Evolutionary conservation across 2,329 filamentous ascomycete species (phyloP).

Genomic region (Apiospora sp.): DNA sequence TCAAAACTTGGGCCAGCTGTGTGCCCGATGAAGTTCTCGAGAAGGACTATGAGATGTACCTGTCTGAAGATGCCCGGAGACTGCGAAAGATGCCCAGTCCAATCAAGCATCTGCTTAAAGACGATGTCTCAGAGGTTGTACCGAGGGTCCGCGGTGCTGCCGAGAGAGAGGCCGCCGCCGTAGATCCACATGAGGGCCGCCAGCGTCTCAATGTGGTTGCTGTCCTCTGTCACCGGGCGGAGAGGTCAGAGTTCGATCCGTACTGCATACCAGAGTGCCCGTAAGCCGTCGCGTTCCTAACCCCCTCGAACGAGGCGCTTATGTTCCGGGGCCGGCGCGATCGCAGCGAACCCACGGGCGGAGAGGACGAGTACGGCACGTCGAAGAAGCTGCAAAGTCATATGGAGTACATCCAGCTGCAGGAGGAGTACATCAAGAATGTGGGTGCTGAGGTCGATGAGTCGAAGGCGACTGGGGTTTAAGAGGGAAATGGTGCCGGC

Average conservation of each 20-base stretch:
- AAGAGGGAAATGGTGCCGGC: no score
- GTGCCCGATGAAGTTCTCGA: constrained; percentile 95
- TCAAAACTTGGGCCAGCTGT: constrained; percentile 98
- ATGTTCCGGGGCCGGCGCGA: constrained; percentile 47
- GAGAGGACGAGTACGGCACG: constrained; percentile 90
- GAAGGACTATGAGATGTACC: constrained; percentile 94
- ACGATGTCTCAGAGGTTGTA: constrained; percentile 71
- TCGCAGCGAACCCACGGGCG: constrained; percentile 49
- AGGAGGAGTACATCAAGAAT: constrained; percentile 99
- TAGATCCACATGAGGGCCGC: constrained; percentile 56
- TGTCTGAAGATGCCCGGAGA: constrained; percentile 81
- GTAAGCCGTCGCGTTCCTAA: constrained; percentile 50
- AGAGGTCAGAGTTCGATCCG: constrained; percentile 49
- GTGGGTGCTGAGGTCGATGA: constrained; percentile 55
- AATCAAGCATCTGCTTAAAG: constrained; percentile 88
- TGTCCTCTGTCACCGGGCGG: constrained; percentile 45
- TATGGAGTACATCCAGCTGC: constrained; percentile 97
- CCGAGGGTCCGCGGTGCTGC: constrained; percentile 58
- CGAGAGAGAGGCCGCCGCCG: constrained; percentile 54
- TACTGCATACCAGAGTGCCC: constrained; percentile 58
- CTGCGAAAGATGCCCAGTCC: constrained; percentile 91
- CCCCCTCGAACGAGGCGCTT: constrained; percentile 47
- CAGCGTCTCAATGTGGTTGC: constrained; percentile 48
- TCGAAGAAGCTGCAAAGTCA: constrained; percentile 97
- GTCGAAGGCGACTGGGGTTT: no score